Evolutionary conservation across 1,284 basidiomycete species (phyloP), one percentile per base, ranked within the genome.

Genomic region (Irpex sp.): DNA sequence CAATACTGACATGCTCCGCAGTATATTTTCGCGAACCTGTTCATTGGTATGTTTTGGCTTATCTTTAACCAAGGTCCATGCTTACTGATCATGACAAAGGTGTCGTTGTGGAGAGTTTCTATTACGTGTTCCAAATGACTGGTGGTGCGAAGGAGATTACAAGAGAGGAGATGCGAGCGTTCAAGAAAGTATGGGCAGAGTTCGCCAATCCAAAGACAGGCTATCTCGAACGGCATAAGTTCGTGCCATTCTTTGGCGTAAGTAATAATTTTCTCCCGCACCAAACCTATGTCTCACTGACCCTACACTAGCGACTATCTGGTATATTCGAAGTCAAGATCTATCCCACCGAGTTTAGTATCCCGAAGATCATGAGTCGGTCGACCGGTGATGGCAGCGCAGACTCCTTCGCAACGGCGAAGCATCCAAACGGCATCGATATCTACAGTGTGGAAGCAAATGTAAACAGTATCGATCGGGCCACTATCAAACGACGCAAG

Each of bases 81-180:
- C 26, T 26, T 26, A 26, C 26, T 26, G 26, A 26, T 4, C 26
- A 26, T 26, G 26, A 4, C 3, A 26, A 26, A 83, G 90, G 89
- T 91, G 94, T 96, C 66, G 93, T 98, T 62, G 96, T 98, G 70
- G 92, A 98, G 75, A 97, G 93, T 72, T 98, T 99, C 75, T 93
- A 94, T 19, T 98, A 97, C 75, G 94, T 98, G 7, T 97, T 96
- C 77, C 95, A 97, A 75, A 83, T 86, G 60, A 85, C 93, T 5
- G 91, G 93, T 19, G 90, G 91, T n/a, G 85, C 89, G 34, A 91
- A 89, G 62, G 88, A 91, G 0, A 88, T 98, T 54, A 92, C 90
- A 21, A 85, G 97, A 57, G 91, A 94, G 69, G 91, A 97, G 72
- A 95, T 97, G 86, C 88, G 95, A 56, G 80, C 88, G 0, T 98